Evolutionary conservation across 495 filamentous ascomycete genomes (phyloP), one percentile per base, ranked within the genome.

Genomic region (Aspergillus nidulans): DNA sequence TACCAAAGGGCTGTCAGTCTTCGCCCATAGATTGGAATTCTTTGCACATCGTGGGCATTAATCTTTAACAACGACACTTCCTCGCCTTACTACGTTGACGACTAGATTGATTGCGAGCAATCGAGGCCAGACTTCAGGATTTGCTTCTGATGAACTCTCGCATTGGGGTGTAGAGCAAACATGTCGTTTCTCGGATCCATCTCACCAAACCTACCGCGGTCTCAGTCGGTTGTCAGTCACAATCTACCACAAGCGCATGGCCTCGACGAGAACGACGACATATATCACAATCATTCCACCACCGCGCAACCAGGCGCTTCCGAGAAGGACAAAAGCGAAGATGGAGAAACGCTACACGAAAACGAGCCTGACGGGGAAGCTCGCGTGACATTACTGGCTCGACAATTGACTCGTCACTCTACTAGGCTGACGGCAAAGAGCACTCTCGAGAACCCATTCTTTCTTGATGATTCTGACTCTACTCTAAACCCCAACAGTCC

Each of bases 401-500:
- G 61, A 39, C 57, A 36, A n/a, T 52, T 63, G 7, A 63, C 61
- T 1, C 61, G 61, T 8, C 61, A 60, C 24, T 63, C 61, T 1
- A 63, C 61, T 40, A 47, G 50, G 34, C 52, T 57, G 34, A 57
- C 61, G 8, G 38, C 51, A 3, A 63, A 60, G 24, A 49, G 43
- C 57, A 51, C 34, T n/a, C 47, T 63, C 10, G 51, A 60, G 15
- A 63, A 56, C 20, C 61, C 61, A 4, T 63, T 63, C 26, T 26
- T 26, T 1, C 32, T 57, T 21, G 16, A 57, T 6, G 57, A 63
- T 19, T 55, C 57, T 6, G 66, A 69, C 23, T 58, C 62, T 8
- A 42, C 63, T 15, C 57, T 70, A 5, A 61, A 70, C 18, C 68
- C 66, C 5, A 50, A 67, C 9, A 63, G 60, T 1, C 55, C 59